Evolutionary conservation across 2,329 filamentous ascomycete genomes (phyloP), one percentile per base, ranked within the genome.

Genomic region (Beauveria bassiana): DNA sequence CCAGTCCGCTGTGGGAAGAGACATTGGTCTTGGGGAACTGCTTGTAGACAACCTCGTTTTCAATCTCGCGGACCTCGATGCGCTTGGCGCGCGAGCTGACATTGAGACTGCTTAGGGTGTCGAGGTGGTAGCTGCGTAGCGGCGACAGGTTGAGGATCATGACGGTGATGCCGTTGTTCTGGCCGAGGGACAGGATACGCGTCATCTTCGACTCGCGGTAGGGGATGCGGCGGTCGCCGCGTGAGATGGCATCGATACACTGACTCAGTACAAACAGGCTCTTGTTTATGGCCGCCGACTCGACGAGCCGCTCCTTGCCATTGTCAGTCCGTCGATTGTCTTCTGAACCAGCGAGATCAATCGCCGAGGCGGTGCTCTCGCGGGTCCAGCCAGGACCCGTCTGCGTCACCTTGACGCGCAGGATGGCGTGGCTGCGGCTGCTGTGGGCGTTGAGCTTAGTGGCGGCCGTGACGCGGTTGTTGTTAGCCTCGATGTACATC

Each of bases 131-230:
- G 67, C 90, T 92, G 64, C 90, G 86, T n/a, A 96, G 82, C 0
- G 95, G 93, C 0, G 93, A 91, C 3, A 98, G 83, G 70, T 98
- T 98, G 43, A 98, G 80, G 62, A 98, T 95, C 95, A 98, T 98
- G 70, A 98, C 84, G 0, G 93, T 97, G 66, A 96, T 86, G 56
- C 95, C 93, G 66, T 96, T 91, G 76, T 98, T 97, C 76, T 97
- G 93, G 3, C 93, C 93, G 9, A 98, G 77, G 0, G 90, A 93
- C 28, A 98, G 76, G 61, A 98, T 97, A 52, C 93, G 85, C 1
- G 95, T 98, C 93, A 98, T 97, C 79, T 98, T 97, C 59, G 90
- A 95, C 72, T 97, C 93, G 61, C 93, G 84, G 73, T 96, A 98
- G 0, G 95, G 93, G 69, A 98, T 93, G 40, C 93, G 85, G 68